Evolutionary conservation across 768 basidiomycete species (phyloP), one percentile per base, ranked within the genome.

Genomic region (Trametes maxima): DNA sequence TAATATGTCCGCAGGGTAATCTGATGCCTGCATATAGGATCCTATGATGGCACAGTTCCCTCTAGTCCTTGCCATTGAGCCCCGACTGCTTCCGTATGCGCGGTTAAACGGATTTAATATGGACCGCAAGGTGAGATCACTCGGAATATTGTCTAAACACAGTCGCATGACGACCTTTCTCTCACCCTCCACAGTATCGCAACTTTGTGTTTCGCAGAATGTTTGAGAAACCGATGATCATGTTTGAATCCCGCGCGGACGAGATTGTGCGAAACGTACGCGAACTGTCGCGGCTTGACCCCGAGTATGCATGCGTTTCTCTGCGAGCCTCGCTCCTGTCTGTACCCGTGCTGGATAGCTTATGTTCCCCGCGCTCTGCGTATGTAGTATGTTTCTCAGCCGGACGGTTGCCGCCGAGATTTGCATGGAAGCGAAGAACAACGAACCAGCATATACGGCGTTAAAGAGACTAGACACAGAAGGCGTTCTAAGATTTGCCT

Each of bases 191-290:
- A 11, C 62, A 92, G 89, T 90, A 92, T 71, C 88, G 89, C 47
- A 86, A 92, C 69, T 92, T 91, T 67, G 85, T 92, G n/a, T 91
- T 92, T 70, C 87, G 90, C 48, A 90, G 90, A 72, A 91, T 92
- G 84, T 92, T 92, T 64, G 88, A 90, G 72, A 83, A 84, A 63
- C 78, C 80, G 17, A 66, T 79, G 1, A 71, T 75, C 6, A 75
- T 80, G 21, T 80, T 78, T 58, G 86, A 85, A 17, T 78, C 78
- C 24, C 79, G 81, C 43, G 76, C 82, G 13, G 81, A 85, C 39
- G 88, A 89, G 53, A 88, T 92, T 53, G 79, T 85, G 13, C 76
- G 79, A 17, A 90, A 90, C 68, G 87, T 91, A 35, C 82, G 84
- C 66, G 89, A 89, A 68, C 74, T 92, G 39, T 87, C 86, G 66